A percentile compares a stretch with the other conserved stretches of the same genome.
Conservation (phyloP, 179 eudicot genomes). For the Dionaea muscipula region DNA sequence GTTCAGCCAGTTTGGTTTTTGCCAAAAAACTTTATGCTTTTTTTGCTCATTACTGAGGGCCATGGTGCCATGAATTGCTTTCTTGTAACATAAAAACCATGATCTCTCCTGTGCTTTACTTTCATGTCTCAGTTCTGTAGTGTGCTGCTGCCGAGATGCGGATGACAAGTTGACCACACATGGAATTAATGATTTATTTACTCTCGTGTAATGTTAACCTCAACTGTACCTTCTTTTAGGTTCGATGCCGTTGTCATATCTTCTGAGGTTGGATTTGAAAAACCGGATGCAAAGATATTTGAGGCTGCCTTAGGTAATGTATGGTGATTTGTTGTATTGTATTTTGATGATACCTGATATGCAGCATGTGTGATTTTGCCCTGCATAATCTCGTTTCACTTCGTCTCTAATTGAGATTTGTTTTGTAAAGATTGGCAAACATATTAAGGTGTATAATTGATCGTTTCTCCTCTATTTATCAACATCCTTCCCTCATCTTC, state of each 20-base stretch:
- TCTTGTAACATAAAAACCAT: too few species aligned
- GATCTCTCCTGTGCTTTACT: too few species aligned
- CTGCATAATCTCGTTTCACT: background rate
- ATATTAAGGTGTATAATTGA: too few species aligned
- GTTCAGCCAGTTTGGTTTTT: constrained; percentile 1
- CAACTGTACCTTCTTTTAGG: constrained; percentile 25
- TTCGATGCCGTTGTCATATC: constrained; percentile 88
- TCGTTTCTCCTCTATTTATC: too few species aligned
- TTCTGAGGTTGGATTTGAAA: constrained; percentile 86
- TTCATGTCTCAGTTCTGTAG: too few species aligned
- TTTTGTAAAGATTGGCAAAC: too few species aligned
- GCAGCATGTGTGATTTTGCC: background rate
- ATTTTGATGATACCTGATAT: background rate
- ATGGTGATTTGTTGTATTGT: background rate
- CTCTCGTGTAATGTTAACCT: background rate
- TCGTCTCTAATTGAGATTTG: background rate
- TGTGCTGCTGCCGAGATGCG: too few species aligned
- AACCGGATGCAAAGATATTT: constrained; percentile 73
- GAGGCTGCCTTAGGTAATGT: constrained; percentile 68
- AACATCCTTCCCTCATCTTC: too few species aligned
- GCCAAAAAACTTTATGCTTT: background rate
- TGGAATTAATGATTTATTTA: too few species aligned
- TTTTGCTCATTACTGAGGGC: background rate
- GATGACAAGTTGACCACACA: too few species aligned
- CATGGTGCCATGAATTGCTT: too few species aligned